These are phyloP conservation scores for Mallotus nudiflorus DNA, from an alignment of 345 rosid species.

Conservation along the genomic window DNA sequence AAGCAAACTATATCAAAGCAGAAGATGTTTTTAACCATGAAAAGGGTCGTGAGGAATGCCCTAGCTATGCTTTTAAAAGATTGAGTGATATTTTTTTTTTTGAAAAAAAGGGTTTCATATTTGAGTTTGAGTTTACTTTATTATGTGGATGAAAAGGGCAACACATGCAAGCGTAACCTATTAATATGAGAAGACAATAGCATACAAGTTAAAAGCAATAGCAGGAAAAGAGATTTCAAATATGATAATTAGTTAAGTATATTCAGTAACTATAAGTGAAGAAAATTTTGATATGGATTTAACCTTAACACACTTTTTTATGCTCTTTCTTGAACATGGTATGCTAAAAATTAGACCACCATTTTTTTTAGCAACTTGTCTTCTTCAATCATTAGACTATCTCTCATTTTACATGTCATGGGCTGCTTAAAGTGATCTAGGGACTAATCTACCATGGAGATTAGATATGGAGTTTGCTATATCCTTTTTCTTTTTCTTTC, in stretches of 20 bases:
- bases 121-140: conserved; percentile 16
- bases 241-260: too few species aligned
- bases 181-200: conserved; percentile 12
- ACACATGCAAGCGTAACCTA: conserved; percentile 40
- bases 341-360: conserved; percentile 27
- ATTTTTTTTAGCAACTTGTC: conserved; percentile 17
- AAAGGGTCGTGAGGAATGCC: neutral
- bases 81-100: neutral
- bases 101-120: neutral
- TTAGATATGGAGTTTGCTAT: neutral
- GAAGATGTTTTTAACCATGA: neutral
- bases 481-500: neutral
- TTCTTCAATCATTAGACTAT: conserved; percentile 37
- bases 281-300: conserved; percentile 7
- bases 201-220: neutral
- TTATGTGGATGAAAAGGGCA: conserved; percentile 41
- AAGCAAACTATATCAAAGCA: too few species aligned
- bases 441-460: neutral
- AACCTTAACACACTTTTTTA: neutral
- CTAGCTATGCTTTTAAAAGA: neutral
- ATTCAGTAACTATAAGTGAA: too few species aligned
- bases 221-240: neutral
- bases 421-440: conserved; percentile 13
- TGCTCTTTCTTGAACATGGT: neutral
- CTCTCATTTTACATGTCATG: conserved; percentile 24